Percentiles rank a stretch among this genome's conserved stretches.
phyloP scores from a whole-genome alignment of 2,329 filamentous ascomycete genomes.

The Venturia carpophila region DNA sequence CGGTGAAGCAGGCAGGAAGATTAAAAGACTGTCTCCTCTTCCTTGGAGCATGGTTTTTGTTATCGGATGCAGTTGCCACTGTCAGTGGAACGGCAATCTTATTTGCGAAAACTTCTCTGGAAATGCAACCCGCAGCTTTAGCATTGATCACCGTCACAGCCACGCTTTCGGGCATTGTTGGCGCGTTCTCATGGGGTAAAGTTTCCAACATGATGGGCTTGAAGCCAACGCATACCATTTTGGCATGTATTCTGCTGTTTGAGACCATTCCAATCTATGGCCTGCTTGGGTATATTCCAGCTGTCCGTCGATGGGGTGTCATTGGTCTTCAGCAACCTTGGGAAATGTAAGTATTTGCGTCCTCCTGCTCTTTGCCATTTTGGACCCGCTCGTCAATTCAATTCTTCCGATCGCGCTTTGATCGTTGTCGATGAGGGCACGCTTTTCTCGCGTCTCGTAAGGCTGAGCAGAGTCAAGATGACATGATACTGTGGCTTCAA shows the following conservation, averaged over 20 bases:
- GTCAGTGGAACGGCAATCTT: conserved; percentile 90
- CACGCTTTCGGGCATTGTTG: conserved; percentile 73
- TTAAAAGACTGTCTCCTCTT: conserved; percentile 70
- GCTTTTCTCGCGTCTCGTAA: not conserved
- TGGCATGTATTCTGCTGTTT: conserved; percentile 84
- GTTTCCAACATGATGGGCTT: conserved; percentile 64
- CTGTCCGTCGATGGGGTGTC: conserved; percentile 64
- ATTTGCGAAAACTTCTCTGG: conserved; percentile 87
- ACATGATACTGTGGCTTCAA: no score
- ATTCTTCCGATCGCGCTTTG: not conserved
- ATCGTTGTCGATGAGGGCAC: no score
- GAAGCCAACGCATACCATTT: conserved; percentile 75
- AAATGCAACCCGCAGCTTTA: conserved; percentile 81
- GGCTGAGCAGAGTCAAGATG: not conserved
- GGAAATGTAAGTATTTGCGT: conserved; percentile 63
- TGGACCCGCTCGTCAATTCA: not conserved
- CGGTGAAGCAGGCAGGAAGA: conserved; percentile 63
- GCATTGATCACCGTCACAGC: conserved; percentile 92
- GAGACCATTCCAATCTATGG: conserved; percentile 91
- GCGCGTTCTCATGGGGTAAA: conserved; percentile 83
- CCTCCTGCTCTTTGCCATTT: not conserved
- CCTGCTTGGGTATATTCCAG: conserved; percentile 76
- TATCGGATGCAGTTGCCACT: conserved; percentile 90
- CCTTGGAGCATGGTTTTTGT: conserved; percentile 83
- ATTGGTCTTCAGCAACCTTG: conserved; percentile 85